A percentile compares a stretch with the other conserved stretches of the same genome.
These are phyloP conservation scores for Pythium rhizo-oryzae DNA, from an alignment of 352 stramenopile genomes.

Conservation along the genomic window DNA sequence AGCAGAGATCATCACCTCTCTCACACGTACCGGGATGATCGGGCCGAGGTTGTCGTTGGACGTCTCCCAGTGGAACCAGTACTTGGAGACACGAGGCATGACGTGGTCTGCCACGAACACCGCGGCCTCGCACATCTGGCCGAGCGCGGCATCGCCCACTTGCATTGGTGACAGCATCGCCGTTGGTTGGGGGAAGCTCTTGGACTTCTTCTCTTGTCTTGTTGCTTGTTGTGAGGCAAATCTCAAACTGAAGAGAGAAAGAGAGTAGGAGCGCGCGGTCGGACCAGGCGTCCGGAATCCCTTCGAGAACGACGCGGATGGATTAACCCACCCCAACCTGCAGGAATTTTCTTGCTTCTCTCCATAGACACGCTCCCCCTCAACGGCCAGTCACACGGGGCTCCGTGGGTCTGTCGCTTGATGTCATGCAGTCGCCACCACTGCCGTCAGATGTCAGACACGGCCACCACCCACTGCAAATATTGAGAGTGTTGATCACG, in stretches of 20 bases:
- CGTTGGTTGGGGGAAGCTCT: neutral
- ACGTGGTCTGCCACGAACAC: constrained; percentile 48
- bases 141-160: constrained; percentile 42
- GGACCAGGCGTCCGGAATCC: neutral
- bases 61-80: constrained; percentile 48
- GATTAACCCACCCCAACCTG: no score
- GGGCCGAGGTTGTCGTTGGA: constrained; percentile 27
- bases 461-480: no score
- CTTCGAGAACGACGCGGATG: neutral
- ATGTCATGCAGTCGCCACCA: neutral
- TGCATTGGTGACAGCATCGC: constrained; percentile 39
- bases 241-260: constrained; percentile 10
- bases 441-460: neutral
- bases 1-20: neutral
- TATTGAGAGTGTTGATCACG: neutral
- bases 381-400: neutral
- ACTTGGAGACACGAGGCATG: constrained; percentile 47
- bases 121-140: constrained; percentile 36
- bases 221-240: constrained; percentile 15
- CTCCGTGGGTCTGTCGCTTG: neutral
- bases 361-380: constrained; percentile 1
- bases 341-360: neutral
- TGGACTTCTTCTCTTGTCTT: neutral
- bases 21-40: constrained; percentile 27
- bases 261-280: neutral